These are phyloP conservation scores for Cyclotella sp. DNA, from an alignment of 108 stramenopile species.

Conservation along the genomic window DNA sequence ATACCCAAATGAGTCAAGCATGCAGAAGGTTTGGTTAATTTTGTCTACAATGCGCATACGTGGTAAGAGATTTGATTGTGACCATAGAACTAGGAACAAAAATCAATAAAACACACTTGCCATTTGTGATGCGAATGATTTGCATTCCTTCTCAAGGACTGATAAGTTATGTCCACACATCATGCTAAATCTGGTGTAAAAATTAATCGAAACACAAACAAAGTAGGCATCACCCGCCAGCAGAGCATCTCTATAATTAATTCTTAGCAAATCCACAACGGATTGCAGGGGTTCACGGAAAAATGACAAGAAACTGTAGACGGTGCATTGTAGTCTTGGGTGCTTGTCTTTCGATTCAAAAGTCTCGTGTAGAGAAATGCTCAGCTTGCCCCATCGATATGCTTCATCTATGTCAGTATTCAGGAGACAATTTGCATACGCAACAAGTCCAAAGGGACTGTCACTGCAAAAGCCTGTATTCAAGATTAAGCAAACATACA, in stretches of 20 bases:
- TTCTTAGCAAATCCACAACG: neutral
- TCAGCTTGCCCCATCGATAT: neutral
- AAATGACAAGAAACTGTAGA: neutral
- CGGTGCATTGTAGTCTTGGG: neutral
- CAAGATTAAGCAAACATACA: neutral
- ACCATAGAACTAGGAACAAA: neutral
- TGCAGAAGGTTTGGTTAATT: too few species aligned
- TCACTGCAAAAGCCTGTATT: slow-evolving; percentile 18
- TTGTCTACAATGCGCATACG: neutral
- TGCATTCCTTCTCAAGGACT: slow-evolving; percentile 16
- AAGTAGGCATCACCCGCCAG: slow-evolving; percentile 12
- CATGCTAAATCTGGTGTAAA: neutral
- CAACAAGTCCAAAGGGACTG: slow-evolving; percentile 15
- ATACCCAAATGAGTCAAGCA: too few species aligned
- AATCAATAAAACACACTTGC: neutral
- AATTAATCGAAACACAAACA: neutral
- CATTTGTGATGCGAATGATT: neutral
- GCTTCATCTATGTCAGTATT: slow-evolving; percentile 22
- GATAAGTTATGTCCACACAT: slow-evolving; percentile 9
- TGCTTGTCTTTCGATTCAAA: slow-evolving; percentile 8
- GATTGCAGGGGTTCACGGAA: slow-evolving; percentile 24
- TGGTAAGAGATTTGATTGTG: neutral
- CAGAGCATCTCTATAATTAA: neutral
- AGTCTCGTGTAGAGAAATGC: slow-evolving; percentile 6
- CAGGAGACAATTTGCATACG: slow-evolving; percentile 1